Conservation (phyloP, 306 rosid species). For the Quercus aquifolioides region DNA sequence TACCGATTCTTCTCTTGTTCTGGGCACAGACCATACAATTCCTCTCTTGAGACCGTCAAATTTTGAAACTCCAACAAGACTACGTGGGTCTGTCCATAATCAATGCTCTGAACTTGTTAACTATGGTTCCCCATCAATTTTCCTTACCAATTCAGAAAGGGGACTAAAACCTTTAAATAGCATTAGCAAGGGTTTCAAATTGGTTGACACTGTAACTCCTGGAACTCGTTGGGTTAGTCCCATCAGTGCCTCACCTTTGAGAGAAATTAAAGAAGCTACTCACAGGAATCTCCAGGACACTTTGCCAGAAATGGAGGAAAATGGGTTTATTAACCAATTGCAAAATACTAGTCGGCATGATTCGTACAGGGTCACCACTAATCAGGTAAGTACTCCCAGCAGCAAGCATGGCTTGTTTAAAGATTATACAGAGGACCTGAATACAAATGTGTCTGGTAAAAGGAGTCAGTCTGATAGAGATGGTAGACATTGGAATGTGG, state of each 20-base stretch:
- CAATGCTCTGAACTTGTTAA: conserved; percentile 31
- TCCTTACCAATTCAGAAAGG: conserved; percentile 36
- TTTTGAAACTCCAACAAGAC: conserved; percentile 45
- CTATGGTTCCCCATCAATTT: conserved; percentile 41
- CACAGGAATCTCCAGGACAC: conserved; percentile 35
- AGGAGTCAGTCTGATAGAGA: conserved; percentile 41
- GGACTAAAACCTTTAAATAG: conserved; percentile 32
- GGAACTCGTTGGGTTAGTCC: conserved; percentile 33
- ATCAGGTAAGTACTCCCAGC: conserved; percentile 35
- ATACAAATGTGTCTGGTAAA: conserved; percentile 36
- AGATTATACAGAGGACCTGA: conserved; percentile 31
- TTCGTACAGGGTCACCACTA: conserved; percentile 35
- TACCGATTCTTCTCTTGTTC: conserved; percentile 31
- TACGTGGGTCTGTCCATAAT: conserved; percentile 41
- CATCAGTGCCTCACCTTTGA: conserved; percentile 36
- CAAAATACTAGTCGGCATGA: conserved; percentile 41
- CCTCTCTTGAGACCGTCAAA: conserved; percentile 41
- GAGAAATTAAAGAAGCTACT: conserved; percentile 39
- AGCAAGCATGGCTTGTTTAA: conserved; percentile 31
- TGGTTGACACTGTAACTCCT: conserved; percentile 38
- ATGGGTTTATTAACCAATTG: conserved; percentile 29
- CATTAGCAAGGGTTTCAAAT: conserved; percentile 41
- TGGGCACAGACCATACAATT: conserved; percentile 32
- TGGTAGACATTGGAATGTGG: conserved; percentile 38
- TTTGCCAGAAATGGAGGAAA: conserved; percentile 45